Evolutionary conservation across 257 asterid genomes (phyloP).

Genomic region (Eustoma russellianum): DNA sequence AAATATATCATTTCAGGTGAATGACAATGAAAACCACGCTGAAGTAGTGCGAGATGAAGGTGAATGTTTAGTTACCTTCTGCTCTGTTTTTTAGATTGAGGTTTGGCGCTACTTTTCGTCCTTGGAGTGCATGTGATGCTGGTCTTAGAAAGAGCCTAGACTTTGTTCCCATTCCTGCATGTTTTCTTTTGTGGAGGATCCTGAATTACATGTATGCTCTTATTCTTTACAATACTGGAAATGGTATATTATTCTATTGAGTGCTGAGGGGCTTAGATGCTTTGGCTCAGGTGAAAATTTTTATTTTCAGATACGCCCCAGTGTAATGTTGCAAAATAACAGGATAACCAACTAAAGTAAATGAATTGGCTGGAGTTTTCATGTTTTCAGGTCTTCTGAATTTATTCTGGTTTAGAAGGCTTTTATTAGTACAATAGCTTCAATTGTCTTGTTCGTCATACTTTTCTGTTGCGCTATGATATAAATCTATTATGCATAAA

Average conservation of each 20-base stretch:
- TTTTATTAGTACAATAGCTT: neutral
- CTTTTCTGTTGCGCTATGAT: neutral
- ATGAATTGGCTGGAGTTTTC: neutral
- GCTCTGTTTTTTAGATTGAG: neutral
- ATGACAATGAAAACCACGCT: conserved; percentile 54
- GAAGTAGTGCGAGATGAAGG: conserved; percentile 85
- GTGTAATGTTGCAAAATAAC: neutral
- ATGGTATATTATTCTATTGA: neutral
- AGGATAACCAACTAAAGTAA: neutral
- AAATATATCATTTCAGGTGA: conserved; percentile 66
- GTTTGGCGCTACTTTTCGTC: conserved; percentile 1
- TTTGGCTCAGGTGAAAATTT: neutral
- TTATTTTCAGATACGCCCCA: too few relatives aligned
- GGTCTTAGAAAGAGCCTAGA: neutral
- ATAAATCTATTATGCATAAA: too few relatives aligned
- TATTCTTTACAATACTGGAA: too few relatives aligned
- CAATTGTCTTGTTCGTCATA: neutral
- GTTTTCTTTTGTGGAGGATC: too few relatives aligned
- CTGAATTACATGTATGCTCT: neutral
- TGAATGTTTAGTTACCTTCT: conserved; percentile 13
- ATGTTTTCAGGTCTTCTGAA: neutral
- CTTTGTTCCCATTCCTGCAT: too few relatives aligned
- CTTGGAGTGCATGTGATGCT: neutral
- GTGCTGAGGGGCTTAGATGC: neutral
- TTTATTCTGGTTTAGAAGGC: neutral